Base-by-base conservation (phyloP, 2,329 filamentous ascomycete species). In the Dactylonectria macrodidyma region DNA sequence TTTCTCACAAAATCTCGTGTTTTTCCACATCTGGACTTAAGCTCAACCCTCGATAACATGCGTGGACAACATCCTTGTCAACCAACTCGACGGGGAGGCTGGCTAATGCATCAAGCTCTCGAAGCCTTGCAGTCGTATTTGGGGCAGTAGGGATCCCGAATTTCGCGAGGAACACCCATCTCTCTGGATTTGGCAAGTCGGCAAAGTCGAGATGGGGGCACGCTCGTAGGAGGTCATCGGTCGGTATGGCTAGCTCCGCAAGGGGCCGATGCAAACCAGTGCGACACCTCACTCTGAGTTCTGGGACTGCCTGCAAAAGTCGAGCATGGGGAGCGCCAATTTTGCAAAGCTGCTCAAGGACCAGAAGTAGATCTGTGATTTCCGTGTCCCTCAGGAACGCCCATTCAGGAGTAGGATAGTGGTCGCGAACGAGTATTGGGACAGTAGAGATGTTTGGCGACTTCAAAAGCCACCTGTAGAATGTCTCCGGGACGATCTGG, bases 161-260 rank as follows among this genome's bases (percentile, higher is more conserved):
- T 5, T 54, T 30, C 1, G 44, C 26, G 14, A 65, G 66, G 46
- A 65, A 65, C n/a, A 7, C 46, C 66, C 48, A 62, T 24, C 30
- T 54, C 24, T 55, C 61, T 1, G 61, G 56, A 5, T 56, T 12
- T 14, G 19, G 50, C 24, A 68, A 24, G 12, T 57, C 48, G 2
- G 57, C 57, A 26, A 65, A 68, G 22, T 41, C 22, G 24, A 68
- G 55, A 68, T 68, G 66, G 3, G 61, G 61, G 26, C 66, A 68
- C 22, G 41, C 51, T 50, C 14, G 61, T 24, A 48, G 8, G 5
- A 68, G 57, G 3, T 34, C 56, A 2, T 19, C 34, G 33, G 66
- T 68, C 34, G 66, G 66, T 19, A 65, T 36, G 9, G 66, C 66
- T 9, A 61, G 6, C 24, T 60, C 41, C 30, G 16, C 50, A 5